Base-by-base conservation (phyloP, 306 rosid genomes). In the Vigna angularis region DNA sequence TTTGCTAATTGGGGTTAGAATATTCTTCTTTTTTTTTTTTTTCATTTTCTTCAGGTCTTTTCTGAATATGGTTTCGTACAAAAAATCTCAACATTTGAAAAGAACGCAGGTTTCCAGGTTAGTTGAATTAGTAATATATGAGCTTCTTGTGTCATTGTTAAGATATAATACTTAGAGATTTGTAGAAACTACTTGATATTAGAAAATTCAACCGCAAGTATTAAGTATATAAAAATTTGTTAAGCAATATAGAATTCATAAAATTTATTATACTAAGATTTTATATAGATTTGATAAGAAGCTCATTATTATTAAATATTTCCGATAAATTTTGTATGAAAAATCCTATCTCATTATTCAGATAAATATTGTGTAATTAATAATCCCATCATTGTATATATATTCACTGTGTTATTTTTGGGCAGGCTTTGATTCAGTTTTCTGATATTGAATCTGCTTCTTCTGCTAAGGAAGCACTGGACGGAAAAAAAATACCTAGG, bases 101-200 rank as follows among this genome's bases (percentile, higher is more conserved):
- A 93, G 87, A 89, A 89, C n/a, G 98, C 97, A 8, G 94, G 98
- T 76, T 93, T 91, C 67, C 93, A 91, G 97, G 98, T 93, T 26
- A 59, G 87, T 48, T 36, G 26, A 61, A 36, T 83, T 71, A 24
- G 65, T 75, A 40, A 26, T 26, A 44, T 69, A 18, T 38, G 66
- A 61, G 18, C 24, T 73, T 80, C 22, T 65, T 62, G 34, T 30
- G 34, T 47, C 61, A 52, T 66, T 66, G 1, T 4, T 30, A 30
- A 30, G 34, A 30, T 30, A 30, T 30, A 4, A 30, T 26, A 26
- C 28, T 26, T 2, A 26, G 28, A 26, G 16, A 47, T 47, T 47
- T 1, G 4, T 47, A 0, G 11, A 5, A 47, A 47, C n/a, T 16
- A 50, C 8, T 2, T 49, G 17, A 26, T 26, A 2, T 26, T 26